Percentiles rank a stretch among this genome's conserved stretches.
Evolutionary conservation across 306 rosid genomes (phyloP).

Genomic region (Begonia masoniana): DNA sequence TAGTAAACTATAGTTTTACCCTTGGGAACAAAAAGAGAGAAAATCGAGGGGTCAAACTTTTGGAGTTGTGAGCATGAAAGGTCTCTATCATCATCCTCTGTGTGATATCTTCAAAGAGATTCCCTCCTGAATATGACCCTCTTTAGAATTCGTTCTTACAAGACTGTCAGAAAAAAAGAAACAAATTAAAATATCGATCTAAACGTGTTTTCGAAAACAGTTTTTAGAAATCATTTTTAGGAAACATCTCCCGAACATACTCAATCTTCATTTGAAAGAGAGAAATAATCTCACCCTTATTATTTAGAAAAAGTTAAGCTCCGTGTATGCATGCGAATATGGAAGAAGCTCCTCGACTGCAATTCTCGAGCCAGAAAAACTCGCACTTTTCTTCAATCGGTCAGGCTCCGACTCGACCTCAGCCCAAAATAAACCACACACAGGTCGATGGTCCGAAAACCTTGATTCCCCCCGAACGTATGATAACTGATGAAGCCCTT

Average conservation of each 20-base stretch:
- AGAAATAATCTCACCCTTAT: background rate
- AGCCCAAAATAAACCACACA: constrained; percentile 86
- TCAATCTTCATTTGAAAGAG: background rate
- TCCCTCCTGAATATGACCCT: too few relatives aligned
- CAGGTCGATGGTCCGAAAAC: constrained; percentile 97
- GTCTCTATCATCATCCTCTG: too few relatives aligned
- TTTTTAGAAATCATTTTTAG: background rate
- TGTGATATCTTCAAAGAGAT: too few relatives aligned
- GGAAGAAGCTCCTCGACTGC: constrained; percentile 88
- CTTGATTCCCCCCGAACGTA: constrained; percentile 92
- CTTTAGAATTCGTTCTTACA: too few relatives aligned
- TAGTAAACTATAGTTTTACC: too few relatives aligned
- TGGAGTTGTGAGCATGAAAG: too few relatives aligned
- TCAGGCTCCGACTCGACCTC: constrained; percentile 81
- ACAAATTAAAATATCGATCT: too few relatives aligned
- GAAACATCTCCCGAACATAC: background rate
- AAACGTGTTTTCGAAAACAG: background rate
- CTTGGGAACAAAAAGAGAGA: too few relatives aligned
- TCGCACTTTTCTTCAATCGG: constrained; percentile 67
- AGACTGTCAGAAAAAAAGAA: too few relatives aligned
- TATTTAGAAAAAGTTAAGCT: constrained; percentile 71
- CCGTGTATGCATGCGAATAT: constrained; percentile 84
- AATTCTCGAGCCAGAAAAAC: constrained; percentile 70
- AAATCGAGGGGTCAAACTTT: too few relatives aligned
- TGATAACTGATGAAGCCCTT: constrained; percentile 81